These are phyloP conservation scores for Wickerhamiella galacta DNA, from an alignment of 805 yeast genomes.

Conservation along the genomic window DNA sequence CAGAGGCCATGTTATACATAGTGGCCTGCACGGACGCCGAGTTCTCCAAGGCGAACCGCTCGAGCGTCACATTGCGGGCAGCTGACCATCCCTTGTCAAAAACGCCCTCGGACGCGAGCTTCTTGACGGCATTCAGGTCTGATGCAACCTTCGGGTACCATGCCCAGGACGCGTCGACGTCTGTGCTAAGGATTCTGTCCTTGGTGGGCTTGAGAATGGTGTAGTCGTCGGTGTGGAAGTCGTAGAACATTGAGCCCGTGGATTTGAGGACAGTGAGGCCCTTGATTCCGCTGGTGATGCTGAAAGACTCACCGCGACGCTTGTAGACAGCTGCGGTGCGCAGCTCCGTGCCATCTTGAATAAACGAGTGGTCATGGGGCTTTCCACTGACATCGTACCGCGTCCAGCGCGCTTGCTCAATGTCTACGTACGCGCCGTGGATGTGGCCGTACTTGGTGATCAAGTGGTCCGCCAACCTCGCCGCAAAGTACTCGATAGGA, in stretches of 20 bases:
- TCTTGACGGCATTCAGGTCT: conserved; percentile 11
- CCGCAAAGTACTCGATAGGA: conserved; percentile 85
- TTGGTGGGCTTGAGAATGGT: conserved; percentile 71
- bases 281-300: conserved; percentile 51
- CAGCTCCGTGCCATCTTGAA: conserved; percentile 70
- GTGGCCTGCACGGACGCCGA: conserved; percentile 95
- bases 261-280: conserved; percentile 75
- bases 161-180: conserved; percentile 57
- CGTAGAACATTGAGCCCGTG: conserved; percentile 86
- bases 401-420: conserved; percentile 66
- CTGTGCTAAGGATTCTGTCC: conserved; percentile 80
- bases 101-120: conserved; percentile 26
- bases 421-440: conserved; percentile 47
- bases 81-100: conserved; percentile 48
- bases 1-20: conserved; percentile 80
- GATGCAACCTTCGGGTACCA: conserved; percentile 34
- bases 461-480: conserved; percentile 69
- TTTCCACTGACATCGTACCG: conserved; percentile 60
- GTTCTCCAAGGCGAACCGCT: conserved; percentile 65
- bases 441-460: conserved; percentile 62
- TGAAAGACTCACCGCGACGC: conserved; percentile 28
- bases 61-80: conserved; percentile 56
- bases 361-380: conserved; percentile 68
- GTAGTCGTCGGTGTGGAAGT: conserved; percentile 71
- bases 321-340: conserved; percentile 31